Conservation (phyloP, 495 filamentous ascomycete genomes). For the Barbatosphaeria neglecta region DNA sequence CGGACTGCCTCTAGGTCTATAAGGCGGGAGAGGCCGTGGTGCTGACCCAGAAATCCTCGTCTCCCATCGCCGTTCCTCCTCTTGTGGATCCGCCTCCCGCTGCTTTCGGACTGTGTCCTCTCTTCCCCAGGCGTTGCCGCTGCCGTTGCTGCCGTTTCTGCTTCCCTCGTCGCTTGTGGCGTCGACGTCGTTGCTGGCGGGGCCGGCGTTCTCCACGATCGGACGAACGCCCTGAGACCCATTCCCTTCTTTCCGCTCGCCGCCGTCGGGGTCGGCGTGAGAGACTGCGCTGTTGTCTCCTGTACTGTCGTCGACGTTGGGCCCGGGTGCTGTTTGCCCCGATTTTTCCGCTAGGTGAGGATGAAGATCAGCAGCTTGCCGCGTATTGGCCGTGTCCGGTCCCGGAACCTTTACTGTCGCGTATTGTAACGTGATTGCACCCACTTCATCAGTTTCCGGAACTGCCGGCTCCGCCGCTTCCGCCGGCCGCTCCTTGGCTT, state of each 20-base stretch:
- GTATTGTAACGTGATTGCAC: neutral
- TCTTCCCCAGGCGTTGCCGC: too few species aligned
- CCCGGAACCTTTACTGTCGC: neutral
- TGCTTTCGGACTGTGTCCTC: too few species aligned
- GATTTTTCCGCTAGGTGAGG: neutral
- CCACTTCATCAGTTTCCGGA: neutral
- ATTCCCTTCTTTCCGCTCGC: neutral
- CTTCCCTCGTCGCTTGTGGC: neutral
- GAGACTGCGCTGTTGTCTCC: neutral
- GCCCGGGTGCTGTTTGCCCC: conserved; percentile 5
- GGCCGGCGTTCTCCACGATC: neutral
- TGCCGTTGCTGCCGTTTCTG: neutral
- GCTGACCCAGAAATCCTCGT: neutral
- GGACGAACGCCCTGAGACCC: neutral
- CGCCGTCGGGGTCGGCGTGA: neutral
- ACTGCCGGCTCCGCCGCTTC: neutral
- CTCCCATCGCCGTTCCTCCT: neutral
- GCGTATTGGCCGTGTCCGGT: neutral
- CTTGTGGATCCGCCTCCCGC: neutral
- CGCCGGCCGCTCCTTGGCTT: neutral
- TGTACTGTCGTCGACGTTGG: conserved; percentile 5
- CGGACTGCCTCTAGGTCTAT: neutral
- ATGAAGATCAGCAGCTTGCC: neutral
- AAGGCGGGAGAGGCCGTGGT: neutral
- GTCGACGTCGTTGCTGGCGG: neutral